phyloP scores from a whole-genome alignment of 2,329 filamentous ascomycete species.

The Aspergillus tanneri region DNA sequence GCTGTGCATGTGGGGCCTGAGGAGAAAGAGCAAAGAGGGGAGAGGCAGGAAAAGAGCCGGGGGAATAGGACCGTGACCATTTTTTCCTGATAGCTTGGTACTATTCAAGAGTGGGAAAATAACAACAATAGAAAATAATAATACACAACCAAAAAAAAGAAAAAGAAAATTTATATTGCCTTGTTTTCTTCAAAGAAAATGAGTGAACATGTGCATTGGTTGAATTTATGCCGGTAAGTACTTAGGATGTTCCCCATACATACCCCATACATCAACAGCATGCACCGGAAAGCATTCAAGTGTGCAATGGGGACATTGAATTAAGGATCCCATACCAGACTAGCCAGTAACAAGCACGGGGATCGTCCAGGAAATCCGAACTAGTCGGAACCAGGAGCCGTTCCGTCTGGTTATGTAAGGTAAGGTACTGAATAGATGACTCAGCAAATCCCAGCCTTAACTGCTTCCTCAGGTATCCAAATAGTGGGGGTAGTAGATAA shows the following conservation, averaged over 20 bases:
- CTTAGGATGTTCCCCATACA: no score
- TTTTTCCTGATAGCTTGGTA: not conserved
- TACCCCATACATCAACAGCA: no score
- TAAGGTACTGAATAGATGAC: not conserved
- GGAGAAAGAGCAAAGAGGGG: constrained; percentile 11
- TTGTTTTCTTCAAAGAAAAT: constrained; percentile 8
- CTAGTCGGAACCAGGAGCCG: constrained; percentile 4
- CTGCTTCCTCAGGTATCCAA: no score
- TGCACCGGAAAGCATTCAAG: no score
- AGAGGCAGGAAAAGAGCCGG: constrained; percentile 9
- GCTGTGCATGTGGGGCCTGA: constrained; percentile 10
- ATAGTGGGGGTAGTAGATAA: no score
- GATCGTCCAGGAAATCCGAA: constrained; percentile 15
- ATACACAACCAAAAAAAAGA: not conserved
- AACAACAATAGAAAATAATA: not conserved
- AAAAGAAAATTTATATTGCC: not conserved
- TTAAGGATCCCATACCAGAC: constrained; percentile 14
- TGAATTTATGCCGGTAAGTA: no score
- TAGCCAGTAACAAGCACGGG: constrained; percentile 17
- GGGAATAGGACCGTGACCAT: constrained; percentile 4
- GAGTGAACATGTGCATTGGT: no score
- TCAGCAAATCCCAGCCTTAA: no score
- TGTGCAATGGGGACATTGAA: constrained; percentile 19
- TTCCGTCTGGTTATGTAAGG: constrained; percentile 1
- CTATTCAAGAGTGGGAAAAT: no score